These are phyloP conservation scores for Lepidium didymum DNA, from an alignment of 345 rosid species.

Conservation along the genomic window DNA sequence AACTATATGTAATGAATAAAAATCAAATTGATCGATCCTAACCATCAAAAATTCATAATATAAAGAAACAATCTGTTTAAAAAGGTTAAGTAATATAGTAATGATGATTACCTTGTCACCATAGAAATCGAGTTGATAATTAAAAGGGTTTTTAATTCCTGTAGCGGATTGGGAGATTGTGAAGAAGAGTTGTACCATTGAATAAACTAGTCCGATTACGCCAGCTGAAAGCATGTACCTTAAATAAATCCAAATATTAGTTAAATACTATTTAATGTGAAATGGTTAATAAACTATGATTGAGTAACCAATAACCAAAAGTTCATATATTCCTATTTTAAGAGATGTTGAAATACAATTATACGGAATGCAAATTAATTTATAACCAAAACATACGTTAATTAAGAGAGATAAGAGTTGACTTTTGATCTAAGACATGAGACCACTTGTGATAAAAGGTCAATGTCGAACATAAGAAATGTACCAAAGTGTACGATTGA, in stretches of 20 bases:
- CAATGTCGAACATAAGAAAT: constrained; percentile 1
- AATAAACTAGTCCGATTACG: constrained; percentile 26
- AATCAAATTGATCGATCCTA: too few relatives aligned
- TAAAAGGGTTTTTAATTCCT: constrained; percentile 12
- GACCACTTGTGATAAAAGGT: neutral
- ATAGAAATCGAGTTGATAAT: constrained; percentile 29
- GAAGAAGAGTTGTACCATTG: constrained; percentile 26
- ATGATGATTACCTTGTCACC: constrained; percentile 31
- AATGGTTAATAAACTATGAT: neutral
- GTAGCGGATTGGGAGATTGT: constrained; percentile 27
- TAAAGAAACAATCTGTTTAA: too few relatives aligned
- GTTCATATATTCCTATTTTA: neutral
- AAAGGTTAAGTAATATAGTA: too few relatives aligned
- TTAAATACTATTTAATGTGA: neutral
- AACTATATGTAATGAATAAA: too few relatives aligned
- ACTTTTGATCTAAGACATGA: constrained; percentile 12
- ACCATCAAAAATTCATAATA: too few relatives aligned
- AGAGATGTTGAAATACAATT: neutral
- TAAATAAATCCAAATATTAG: neutral
- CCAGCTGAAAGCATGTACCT: constrained; percentile 32
- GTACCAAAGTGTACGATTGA: neutral
- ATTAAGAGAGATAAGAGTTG: constrained; percentile 15
- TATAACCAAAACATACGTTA: constrained; percentile 1
- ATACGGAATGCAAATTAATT: neutral
- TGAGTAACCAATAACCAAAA: neutral